Evolutionary conservation across 1,139 yeast genomes (phyloP).

Genomic region (Komagataea norvegica): DNA sequence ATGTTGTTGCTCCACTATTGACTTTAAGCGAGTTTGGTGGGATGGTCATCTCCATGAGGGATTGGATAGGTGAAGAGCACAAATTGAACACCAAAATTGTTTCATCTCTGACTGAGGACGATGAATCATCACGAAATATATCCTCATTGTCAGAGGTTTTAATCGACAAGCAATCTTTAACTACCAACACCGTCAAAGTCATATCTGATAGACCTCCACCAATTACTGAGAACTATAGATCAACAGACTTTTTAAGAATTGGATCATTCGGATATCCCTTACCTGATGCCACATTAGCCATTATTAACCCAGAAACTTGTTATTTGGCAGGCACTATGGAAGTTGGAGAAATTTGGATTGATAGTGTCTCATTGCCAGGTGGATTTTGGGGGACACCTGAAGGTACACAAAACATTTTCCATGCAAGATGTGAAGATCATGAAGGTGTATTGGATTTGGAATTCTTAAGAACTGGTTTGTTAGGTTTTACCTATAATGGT

Average conservation of each 20-base stretch:
- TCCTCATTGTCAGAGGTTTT: conserved; percentile 56
- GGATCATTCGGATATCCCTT: conserved; percentile 94
- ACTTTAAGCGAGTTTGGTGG: conserved; percentile 95
- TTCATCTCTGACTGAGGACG: conserved; percentile 30
- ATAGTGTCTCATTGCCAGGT: conserved; percentile 81
- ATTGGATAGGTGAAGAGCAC: conserved; percentile 76
- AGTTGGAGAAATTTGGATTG: conserved; percentile 98
- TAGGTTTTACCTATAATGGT: conserved; percentile 85
- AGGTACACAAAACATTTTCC: conserved; percentile 74
- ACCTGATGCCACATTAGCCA: conserved; percentile 90
- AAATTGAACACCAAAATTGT: conserved; percentile 45
- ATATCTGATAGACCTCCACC: conserved; percentile 58
- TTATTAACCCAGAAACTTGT: conserved; percentile 88
- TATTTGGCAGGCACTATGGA: conserved; percentile 63
- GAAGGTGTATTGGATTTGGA: conserved; percentile 67
- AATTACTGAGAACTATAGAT: conserved; percentile 44
- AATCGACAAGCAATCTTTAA: conserved; percentile 75
- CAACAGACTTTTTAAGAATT: conserved; percentile 53
- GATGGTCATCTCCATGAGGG: conserved; percentile 86
- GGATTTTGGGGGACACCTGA: conserved; percentile 75
- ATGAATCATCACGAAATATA: conserved; percentile 15
- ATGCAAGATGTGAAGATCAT: conserved; percentile 72
- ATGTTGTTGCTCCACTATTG: conserved; percentile 83
- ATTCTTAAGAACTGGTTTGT: conserved; percentile 82
- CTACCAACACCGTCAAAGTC: conserved; percentile 72